These are phyloP conservation scores for Boletus speciosus DNA, from an alignment of 768 basidiomycete species.

Conservation along the genomic window DNA sequence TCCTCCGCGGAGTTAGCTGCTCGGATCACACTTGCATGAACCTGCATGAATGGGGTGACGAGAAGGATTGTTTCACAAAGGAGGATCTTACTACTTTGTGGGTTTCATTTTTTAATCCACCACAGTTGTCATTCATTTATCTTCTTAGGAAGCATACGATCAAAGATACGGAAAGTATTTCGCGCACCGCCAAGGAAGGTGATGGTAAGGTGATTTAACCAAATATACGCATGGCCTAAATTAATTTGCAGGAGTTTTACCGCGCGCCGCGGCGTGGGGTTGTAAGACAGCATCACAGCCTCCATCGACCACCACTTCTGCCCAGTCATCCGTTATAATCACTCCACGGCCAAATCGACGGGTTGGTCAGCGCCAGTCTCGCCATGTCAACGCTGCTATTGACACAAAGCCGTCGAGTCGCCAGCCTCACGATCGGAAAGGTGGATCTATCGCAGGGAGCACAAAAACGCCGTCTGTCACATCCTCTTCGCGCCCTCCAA, in stretches of 20 bases:
- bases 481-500: conserved; percentile 56
- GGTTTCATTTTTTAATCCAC: conserved; percentile 26
- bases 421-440: conserved; percentile 43
- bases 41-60: conserved; percentile 97
- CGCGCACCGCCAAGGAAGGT: conserved; percentile 54
- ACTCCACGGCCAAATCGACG: conserved; percentile 43
- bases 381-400: conserved; percentile 33
- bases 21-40: conserved; percentile 90
- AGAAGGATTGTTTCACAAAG: conserved; percentile 96
- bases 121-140: background rate
- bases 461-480: conserved; percentile 46
- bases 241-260: conserved; percentile 44
- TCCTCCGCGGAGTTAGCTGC: conserved; percentile 82
- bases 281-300: conserved; percentile 35
- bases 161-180: conserved; percentile 78
- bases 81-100: conserved; percentile 93
- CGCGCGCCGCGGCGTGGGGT: conserved; percentile 66
- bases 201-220: conserved; percentile 42
- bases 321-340: conserved; percentile 21
- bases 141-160: conserved; percentile 80
- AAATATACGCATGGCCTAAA: conserved; percentile 5
- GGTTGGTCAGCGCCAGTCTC: conserved; percentile 46
- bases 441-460: conserved; percentile 28
- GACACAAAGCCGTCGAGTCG: conserved; percentile 38
- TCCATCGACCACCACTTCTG: conserved; percentile 13